Evolutionary conservation across 2,329 filamentous ascomycete species (phyloP).

Genomic region (Harringtonia aguacate): DNA sequence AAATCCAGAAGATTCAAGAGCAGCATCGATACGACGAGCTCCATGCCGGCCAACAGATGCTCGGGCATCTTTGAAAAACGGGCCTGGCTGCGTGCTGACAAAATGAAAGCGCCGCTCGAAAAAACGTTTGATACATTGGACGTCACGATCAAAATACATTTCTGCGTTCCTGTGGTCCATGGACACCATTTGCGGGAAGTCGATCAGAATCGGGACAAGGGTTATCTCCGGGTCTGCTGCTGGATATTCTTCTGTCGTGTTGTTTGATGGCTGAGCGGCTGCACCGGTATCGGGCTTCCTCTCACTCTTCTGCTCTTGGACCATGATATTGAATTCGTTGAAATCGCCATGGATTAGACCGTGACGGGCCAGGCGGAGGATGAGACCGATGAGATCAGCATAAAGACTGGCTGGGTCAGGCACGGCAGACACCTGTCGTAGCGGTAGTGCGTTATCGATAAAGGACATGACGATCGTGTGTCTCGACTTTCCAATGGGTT

Average conservation of each 20-base stretch:
- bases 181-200: slow-evolving; percentile 97
- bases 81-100: slow-evolving; percentile 67
- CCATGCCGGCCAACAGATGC: slow-evolving; percentile 59
- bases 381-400: slow-evolving; percentile 78
- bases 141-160: slow-evolving; percentile 95
- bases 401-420: slow-evolving; percentile 80
- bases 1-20: slow-evolving; percentile 87
- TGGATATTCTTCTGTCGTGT: slow-evolving; percentile 11
- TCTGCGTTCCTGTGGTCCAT: slow-evolving; percentile 89
- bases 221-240: not conserved
- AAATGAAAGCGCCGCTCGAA: slow-evolving; percentile 88
- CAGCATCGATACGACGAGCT: slow-evolving; percentile 65
- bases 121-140: slow-evolving; percentile 90
- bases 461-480: slow-evolving; percentile 96
- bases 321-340: slow-evolving; percentile 97
- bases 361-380: slow-evolving; percentile 71
- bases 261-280: slow-evolving; percentile 8
- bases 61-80: slow-evolving; percentile 74
- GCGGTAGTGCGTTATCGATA: slow-evolving; percentile 84
- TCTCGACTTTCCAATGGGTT: slow-evolving; percentile 77
- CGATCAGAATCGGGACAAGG: slow-evolving; percentile 77
- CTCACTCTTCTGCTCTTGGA: slow-evolving; percentile 61
- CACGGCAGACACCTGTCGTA: slow-evolving; percentile 78
- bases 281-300: slow-evolving; percentile 38
- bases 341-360: slow-evolving; percentile 96